Base-by-base conservation (phyloP, 345 rosid genomes). In the Barbarea vulgaris region DNA sequence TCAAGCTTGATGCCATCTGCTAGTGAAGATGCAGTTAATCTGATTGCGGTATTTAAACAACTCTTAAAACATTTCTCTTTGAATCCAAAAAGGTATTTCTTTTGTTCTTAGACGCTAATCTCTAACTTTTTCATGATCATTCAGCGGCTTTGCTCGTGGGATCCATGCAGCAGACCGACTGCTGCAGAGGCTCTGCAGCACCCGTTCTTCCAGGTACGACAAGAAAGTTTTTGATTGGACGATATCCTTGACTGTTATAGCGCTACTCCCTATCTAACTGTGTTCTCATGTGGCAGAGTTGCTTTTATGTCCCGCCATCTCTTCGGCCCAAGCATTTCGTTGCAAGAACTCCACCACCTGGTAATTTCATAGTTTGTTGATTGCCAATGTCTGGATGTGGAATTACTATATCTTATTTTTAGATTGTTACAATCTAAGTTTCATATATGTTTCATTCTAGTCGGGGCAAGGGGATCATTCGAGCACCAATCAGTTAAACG, bases 81-180 rank as follows among this genome's bases (percentile, higher is more conserved):
- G 42, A 39, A 2, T 17, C 31, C 24, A 42, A 27, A 27, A 52
- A 69, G 18, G 3, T 55, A 28, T 31, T 17, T 59, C 52, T 28
- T 36, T 28, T 13, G 21, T 9, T 58, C n/a, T 31, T 33, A 24
- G 47, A 48, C 30, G 25, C 59, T 60, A 22, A 72, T 63, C 31
- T 33, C 25, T n/a, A 30, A 25, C 33, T 30, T 13, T 76, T 70
- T 50, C 53, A 13, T 64, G 72, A 64, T 75, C 64, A 12, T 83
- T 66, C 52, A 95, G 99, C 76, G 82, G 27, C 99, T 95, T 73
- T 95, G 99, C 81, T 87, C 91, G 8, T 95, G 98, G 99, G 97
- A 95, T 85, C 99, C 99, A 57, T 72, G 81, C 83, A 87, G 80
- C 83, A 87, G 99, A 85, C 99, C 99, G 1, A 83, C 93, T 17